Percentiles rank a stretch among this genome's conserved stretches.
phyloP scores from a whole-genome alignment of 139 green algal species.

The Gonium pectorale region DNA sequence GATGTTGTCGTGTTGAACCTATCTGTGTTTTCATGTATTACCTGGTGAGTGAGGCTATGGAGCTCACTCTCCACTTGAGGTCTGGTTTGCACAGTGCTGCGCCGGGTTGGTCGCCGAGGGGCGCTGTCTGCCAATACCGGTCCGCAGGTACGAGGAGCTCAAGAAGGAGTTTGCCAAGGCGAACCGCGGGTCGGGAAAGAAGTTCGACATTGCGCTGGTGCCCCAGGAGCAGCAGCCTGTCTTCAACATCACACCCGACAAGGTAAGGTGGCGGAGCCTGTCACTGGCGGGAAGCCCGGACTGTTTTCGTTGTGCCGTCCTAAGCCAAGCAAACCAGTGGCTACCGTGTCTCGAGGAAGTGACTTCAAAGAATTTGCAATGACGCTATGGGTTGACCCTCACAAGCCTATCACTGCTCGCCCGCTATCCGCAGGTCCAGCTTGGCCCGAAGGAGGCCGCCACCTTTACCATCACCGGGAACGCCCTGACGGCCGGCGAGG shows the following conservation, averaged over 20 bases:
- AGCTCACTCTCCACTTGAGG: too few species aligned
- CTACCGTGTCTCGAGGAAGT: too few species aligned
- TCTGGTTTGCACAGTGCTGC: too few species aligned
- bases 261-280: not conserved
- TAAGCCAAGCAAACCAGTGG: too few species aligned
- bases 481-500: constrained; percentile 35
- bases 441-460: constrained; percentile 64
- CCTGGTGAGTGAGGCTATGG: too few species aligned
- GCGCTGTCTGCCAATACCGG: too few species aligned
- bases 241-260: constrained; percentile 70
- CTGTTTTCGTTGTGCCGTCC: too few species aligned
- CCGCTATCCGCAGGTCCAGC: constrained; percentile 42
- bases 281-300: too few species aligned
- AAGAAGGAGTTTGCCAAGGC: constrained; percentile 53
- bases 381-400: too few species aligned
- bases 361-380: too few species aligned
- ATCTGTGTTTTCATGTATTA: not conserved
- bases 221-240: constrained; percentile 61
- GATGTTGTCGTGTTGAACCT: not conserved
- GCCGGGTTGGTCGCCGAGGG: too few species aligned
- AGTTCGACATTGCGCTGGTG: constrained; percentile 60
- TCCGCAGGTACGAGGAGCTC: constrained; percentile 53
- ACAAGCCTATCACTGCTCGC: too few species aligned
- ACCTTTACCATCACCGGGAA: constrained; percentile 69
- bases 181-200: constrained; percentile 55